These are phyloP conservation scores for Aspergillus novoparasiticus DNA, from an alignment of 2,329 filamentous ascomycete genomes.

Conservation along the genomic window DNA sequence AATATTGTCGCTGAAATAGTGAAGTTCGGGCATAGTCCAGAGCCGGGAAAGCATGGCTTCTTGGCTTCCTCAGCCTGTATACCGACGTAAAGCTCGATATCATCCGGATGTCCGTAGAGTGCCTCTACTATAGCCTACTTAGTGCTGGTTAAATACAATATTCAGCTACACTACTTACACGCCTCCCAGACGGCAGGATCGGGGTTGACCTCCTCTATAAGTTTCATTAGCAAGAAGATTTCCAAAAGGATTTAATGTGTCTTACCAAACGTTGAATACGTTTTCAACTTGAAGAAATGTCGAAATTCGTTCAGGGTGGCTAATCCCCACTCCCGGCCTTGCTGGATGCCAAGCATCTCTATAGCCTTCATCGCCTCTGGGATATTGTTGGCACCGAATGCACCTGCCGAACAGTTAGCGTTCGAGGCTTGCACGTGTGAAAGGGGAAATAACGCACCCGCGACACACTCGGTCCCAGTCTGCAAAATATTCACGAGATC, in stretches of 20 bases:
- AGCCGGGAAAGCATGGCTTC: constrained; percentile 8
- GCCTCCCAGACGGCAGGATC: constrained; percentile 5
- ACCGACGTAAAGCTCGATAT: constrained; percentile 12
- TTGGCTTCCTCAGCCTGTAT: constrained; percentile 13
- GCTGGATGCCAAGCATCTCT: constrained; percentile 12
- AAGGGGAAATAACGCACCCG: background rate
- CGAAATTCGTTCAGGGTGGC: constrained; percentile 12
- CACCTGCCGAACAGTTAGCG: constrained; percentile 1
- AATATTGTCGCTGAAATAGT: constrained; percentile 11
- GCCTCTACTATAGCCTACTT: constrained; percentile 1
- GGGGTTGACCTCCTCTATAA: constrained; percentile 7
- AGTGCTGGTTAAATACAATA: background rate
- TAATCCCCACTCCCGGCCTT: constrained; percentile 8
- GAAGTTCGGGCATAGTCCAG: constrained; percentile 10
- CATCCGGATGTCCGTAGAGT: constrained; percentile 10
- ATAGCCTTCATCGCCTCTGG: constrained; percentile 7
- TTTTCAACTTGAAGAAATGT: constrained; percentile 11
- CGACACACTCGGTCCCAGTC: constrained; percentile 2
- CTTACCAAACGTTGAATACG: constrained; percentile 10
- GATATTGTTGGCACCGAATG: constrained; percentile 10
- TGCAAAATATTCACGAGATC: constrained; percentile 5
- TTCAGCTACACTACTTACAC: background rate
- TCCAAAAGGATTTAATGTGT: background rate
- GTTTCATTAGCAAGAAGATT: background rate
- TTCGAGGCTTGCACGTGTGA: background rate